Evolutionary conservation across 495 filamentous ascomycete genomes (phyloP), one percentile per base, ranked within the genome.

Genomic region (Aspergillus indologenus): DNA sequence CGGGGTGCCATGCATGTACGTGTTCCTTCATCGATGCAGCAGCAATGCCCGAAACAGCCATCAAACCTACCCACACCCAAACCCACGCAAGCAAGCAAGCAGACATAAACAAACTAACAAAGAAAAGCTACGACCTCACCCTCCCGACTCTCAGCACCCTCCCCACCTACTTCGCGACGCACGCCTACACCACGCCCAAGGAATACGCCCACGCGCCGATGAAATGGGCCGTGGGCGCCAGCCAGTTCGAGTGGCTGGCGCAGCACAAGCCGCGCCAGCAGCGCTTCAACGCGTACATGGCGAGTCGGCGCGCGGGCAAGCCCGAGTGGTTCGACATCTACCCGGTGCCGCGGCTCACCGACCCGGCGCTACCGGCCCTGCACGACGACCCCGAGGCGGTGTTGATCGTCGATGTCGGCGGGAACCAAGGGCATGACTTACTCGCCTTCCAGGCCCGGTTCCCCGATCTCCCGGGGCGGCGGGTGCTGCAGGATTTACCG

Each of bases 341-440:
- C 46, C 74, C 73, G 0, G 59, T 74, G 15, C 60, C 66, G 18
- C 59, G 65, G 23, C 47, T 74, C 7, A 59, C 68, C 3, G 56
- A 66, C 0, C 45, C 54, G 4, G 62, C 55, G 0, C 51, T 9
- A 29, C 45, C 54, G 4, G 63, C 55, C 0, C 51, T 63, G 1
- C 12, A 2, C 5, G 62, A 67, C n/a, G 62, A 60, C 14, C 57
- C 63, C 7, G 69, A 75, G 2, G 66, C 69, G 0, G 67, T 71
- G 3, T 71, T 79, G 20, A 23, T 79, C 11, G 74, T 79, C 8
- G 75, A 78, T 49, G 61, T 79, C 15, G 75, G 75, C 0, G 75
- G 75, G 0, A 77, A 75, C 42, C 68, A 74, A 34, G 75, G 76
- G 3, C 74, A 78, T 57, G 75, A 79, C 22, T 53, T 74, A 17